These are phyloP conservation scores for Geranium brycei DNA, from an alignment of 345 rosid species.

Conservation along the genomic window DNA sequence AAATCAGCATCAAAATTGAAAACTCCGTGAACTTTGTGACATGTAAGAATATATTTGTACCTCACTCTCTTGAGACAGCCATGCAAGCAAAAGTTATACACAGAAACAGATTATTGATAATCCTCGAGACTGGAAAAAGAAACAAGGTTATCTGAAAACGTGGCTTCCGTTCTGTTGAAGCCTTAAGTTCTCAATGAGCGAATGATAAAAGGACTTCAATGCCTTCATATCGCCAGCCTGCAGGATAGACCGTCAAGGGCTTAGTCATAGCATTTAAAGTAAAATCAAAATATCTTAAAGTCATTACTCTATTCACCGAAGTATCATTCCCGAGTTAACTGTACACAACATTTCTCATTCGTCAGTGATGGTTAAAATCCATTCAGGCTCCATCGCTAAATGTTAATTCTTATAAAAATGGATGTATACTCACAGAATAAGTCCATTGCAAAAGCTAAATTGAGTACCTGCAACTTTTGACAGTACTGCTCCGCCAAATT, in stretches of 20 bases:
- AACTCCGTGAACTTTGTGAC: background rate
- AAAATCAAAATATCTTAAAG: too few relatives aligned
- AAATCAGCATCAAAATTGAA: conserved; percentile 6
- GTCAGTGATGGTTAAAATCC: too few relatives aligned
- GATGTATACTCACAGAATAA: background rate
- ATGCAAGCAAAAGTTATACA: conserved; percentile 15
- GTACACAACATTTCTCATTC: too few relatives aligned
- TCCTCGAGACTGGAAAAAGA: background rate
- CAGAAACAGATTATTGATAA: conserved; percentile 6
- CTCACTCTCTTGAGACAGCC: conserved; percentile 17
- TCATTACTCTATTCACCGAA: too few relatives aligned
- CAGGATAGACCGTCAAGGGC: conserved; percentile 5
- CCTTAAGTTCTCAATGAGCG: conserved; percentile 61
- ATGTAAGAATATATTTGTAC: conserved; percentile 9
- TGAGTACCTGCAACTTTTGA: conserved; percentile 75
- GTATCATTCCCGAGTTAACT: too few relatives aligned
- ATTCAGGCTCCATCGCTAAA: too few relatives aligned
- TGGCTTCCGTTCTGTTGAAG: conserved; percentile 65
- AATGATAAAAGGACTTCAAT: conserved; percentile 56
- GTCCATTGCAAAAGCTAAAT: background rate
- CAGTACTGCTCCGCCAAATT: conserved; percentile 66
- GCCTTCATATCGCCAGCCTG: conserved; percentile 70
- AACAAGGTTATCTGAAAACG: conserved; percentile 65
- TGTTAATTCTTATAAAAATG: too few relatives aligned
- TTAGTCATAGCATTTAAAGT: background rate